Base-by-base conservation (phyloP, 192 early-diverging fungal species). In the Entomortierella beljakovae region DNA sequence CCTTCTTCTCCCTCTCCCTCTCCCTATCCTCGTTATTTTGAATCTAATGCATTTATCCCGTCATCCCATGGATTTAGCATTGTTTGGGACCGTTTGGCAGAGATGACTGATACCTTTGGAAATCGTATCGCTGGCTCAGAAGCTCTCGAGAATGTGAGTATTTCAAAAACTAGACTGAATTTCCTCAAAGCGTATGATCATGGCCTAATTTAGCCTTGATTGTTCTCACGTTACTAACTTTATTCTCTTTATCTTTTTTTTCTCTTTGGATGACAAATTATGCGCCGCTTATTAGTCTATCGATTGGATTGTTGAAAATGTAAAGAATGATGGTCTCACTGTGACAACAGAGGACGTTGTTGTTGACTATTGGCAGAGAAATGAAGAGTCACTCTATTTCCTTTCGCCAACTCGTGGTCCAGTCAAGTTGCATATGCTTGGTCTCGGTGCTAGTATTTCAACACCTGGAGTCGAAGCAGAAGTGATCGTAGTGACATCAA, bases 101-200 rank as follows among this genome's bases (percentile, higher is more conserved):
- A 89, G 64, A 89, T 89, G 88, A 89, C 88, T 0, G 88, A 89
- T 29, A 68, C 87, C 62, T 89, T 76, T 58, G 88, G 88, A 38
- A 80, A 82, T 79, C 86, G 88, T 52, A 85, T 89, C 69, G 87
- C 80, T 29, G 85, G 64, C 46, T 86, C 85, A 61, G 53, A 62
- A 6, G 85, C 73, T 5, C 76, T 87, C 32, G 82, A 86, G 57
- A 85, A 62, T 57, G 86, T 85, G 15, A 11, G 43, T 5, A 16
- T 20, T 11, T 46, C 43, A 20, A 46, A 20, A 3, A 20, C 11
- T 46, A 46, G 20, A 5, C 15, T 46, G 6, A 4, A 51, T 53
- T 25, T n/a, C 15, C 31, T 56, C 31, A 34, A 6, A 58, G 4
- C 13, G 8, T 34, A 18, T 8, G 57, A 58, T 40, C 57, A 26